Evolutionary conservation across 805 yeast genomes (phyloP).

Genomic region (Candida boleticola): DNA sequence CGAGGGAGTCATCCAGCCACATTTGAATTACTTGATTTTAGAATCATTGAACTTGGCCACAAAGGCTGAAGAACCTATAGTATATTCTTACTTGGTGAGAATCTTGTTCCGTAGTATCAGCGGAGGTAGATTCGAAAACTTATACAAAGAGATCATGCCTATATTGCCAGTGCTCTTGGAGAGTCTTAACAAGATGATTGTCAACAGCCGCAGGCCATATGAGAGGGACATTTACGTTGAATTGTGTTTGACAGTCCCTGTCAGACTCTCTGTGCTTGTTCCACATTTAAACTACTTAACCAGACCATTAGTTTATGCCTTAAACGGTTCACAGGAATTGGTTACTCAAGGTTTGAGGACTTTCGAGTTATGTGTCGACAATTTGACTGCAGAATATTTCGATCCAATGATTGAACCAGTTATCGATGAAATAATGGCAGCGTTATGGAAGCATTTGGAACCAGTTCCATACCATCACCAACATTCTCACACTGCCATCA

Average conservation of each 20-base stretch:
- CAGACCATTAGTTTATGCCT: conserved; percentile 87
- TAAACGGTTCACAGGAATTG: conserved; percentile 86
- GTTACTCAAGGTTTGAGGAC: conserved; percentile 95
- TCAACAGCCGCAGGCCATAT: conserved; percentile 80
- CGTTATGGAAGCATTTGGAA: conserved; percentile 84
- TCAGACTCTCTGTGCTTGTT: conserved; percentile 85
- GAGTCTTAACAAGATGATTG: conserved; percentile 77
- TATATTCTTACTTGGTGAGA: conserved; percentile 83
- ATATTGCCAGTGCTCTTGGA: conserved; percentile 82
- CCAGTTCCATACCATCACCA: conserved; percentile 95
- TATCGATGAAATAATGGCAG: conserved; percentile 88
- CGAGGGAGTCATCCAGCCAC: conserved; percentile 86
- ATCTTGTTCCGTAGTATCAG: conserved; percentile 92
- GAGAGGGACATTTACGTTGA: conserved; percentile 95
- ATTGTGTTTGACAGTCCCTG: conserved; percentile 93
- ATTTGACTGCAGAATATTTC: conserved; percentile 91
- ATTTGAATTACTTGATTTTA: conserved; percentile 77
- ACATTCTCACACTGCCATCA: conserved; percentile 89
- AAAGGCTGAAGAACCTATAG: conserved; percentile 84
- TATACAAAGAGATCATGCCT: conserved; percentile 92
- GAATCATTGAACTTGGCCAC: conserved; percentile 78
- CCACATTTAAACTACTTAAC: conserved; percentile 88
- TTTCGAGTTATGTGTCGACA: conserved; percentile 92
- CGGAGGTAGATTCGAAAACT: conserved; percentile 91
- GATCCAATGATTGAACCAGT: conserved; percentile 98